These are phyloP conservation scores for Conringia planisiliqua DNA, from an alignment of 345 rosid genomes.

Conservation along the genomic window DNA sequence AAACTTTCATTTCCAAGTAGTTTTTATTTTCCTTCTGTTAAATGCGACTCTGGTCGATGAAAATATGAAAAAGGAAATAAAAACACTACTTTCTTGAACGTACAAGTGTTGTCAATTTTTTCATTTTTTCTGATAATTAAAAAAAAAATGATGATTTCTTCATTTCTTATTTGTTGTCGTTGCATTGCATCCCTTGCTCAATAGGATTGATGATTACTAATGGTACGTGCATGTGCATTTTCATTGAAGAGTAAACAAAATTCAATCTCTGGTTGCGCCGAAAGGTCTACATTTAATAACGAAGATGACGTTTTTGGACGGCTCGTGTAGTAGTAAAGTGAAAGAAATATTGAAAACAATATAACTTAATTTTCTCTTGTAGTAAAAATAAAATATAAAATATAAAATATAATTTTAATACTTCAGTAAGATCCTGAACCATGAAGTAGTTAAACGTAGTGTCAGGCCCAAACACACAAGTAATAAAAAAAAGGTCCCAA, in stretches of 20 bases:
- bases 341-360: background rate
- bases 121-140: background rate
- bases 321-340: background rate
- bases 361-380: background rate
- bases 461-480: background rate
- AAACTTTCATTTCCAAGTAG: background rate
- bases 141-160: background rate
- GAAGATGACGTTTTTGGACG: constrained; percentile 16
- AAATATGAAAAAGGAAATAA: background rate
- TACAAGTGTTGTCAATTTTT: background rate
- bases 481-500: background rate
- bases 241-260: background rate
- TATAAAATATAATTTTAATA: background rate
- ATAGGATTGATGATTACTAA: background rate
- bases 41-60: background rate
- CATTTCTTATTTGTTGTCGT: background rate
- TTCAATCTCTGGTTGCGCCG: constrained; percentile 2
- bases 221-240: constrained; percentile 18
- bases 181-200: background rate
- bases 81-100: background rate
- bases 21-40: background rate
- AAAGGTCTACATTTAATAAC: constrained; percentile 6
- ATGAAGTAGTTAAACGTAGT: no score
- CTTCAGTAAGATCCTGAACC: background rate
- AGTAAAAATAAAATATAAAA: background rate